A percentile compares a stretch with the other conserved stretches of the same genome.
phyloP scores from a whole-genome alignment of 2,329 filamentous ascomycete species.

The Fusarium phyllophilum region DNA sequence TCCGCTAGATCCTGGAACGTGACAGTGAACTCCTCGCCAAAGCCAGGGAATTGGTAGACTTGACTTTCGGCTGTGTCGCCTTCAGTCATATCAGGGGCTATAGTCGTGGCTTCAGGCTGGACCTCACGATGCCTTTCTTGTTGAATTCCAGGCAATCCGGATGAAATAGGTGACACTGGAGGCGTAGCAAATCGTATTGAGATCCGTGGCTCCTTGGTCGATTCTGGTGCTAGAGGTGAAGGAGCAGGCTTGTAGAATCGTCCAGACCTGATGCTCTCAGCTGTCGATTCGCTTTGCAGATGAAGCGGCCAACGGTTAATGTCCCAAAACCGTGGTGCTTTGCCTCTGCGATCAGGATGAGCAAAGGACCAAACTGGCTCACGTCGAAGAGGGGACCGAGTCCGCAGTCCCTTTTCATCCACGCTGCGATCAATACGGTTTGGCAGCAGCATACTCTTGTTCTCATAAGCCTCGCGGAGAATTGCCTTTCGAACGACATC shows the following conservation, averaged over 20 bases:
- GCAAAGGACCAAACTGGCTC: conserved; percentile 49
- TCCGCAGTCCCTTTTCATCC: conserved; percentile 19
- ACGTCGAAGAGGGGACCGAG: conserved; percentile 35
- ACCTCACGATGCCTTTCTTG: not conserved
- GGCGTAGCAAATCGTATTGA: not conserved
- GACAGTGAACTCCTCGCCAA: conserved; percentile 14
- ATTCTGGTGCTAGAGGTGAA: not conserved
- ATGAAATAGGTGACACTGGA: not conserved
- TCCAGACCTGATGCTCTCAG: conserved; percentile 4
- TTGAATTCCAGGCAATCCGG: not conserved
- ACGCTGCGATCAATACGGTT: conserved; percentile 44
- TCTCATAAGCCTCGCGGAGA: conserved; percentile 56
- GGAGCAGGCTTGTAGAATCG: not conserved
- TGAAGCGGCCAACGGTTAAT: conserved; percentile 60
- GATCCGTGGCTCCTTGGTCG: not conserved
- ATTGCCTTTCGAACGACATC: conserved; percentile 51
- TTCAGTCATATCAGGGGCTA: not conserved
- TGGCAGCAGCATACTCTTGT: conserved; percentile 56
- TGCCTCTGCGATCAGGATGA: conserved; percentile 35
- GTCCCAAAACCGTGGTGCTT: conserved; percentile 52
- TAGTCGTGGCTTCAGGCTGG: not conserved
- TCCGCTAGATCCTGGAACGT: conserved; percentile 27
- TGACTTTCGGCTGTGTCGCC: not conserved
- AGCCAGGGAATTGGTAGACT: not conserved
- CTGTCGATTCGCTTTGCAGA: conserved; percentile 49